phyloP scores from a whole-genome alignment of 768 basidiomycete species.

The Serpula lacrymans region DNA sequence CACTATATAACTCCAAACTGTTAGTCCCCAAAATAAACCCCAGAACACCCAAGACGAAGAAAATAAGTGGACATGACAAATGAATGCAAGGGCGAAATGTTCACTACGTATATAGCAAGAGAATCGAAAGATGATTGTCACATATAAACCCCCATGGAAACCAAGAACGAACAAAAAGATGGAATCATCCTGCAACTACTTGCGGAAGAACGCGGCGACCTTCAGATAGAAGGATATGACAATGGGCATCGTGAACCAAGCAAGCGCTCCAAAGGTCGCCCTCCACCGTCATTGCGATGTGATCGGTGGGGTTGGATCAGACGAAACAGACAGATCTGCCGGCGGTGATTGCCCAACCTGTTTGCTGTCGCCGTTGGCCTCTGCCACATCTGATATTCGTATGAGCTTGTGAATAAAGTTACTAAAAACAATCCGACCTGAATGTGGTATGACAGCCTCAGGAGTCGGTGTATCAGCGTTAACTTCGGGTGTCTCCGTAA shows the following conservation, averaged over 20 bases:
- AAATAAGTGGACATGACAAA: background rate
- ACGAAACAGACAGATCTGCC: background rate
- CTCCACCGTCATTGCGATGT: constrained; percentile 43
- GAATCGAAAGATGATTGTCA: constrained; percentile 16
- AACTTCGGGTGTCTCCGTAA: too few relatives aligned
- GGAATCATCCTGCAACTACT: constrained; percentile 30
- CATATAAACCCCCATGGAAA: constrained; percentile 12
- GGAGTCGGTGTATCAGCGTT: too few relatives aligned
- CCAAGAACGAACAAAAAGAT: constrained; percentile 10
- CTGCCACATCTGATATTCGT: too few relatives aligned
- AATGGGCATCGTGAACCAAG: constrained; percentile 39
- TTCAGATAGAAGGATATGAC: constrained; percentile 41
- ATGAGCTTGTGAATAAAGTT: too few relatives aligned
- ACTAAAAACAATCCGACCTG: too few relatives aligned
- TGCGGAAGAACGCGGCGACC: constrained; percentile 47
- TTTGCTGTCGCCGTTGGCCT: too few relatives aligned
- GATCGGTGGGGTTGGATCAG: constrained; percentile 11
- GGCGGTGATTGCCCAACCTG: background rate
- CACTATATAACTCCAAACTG: too few relatives aligned
- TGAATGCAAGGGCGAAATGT: background rate
- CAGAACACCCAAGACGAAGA: too few relatives aligned
- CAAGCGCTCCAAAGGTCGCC: constrained; percentile 45
- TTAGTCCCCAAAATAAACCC: too few relatives aligned
- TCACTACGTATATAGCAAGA: constrained; percentile 13
- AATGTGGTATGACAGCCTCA: too few relatives aligned